A percentile compares a stretch with the other conserved stretches of the same genome.
These are phyloP conservation scores for Kwoniella sp. DNA, from an alignment of 768 basidiomycete genomes.

Conservation along the genomic window DNA sequence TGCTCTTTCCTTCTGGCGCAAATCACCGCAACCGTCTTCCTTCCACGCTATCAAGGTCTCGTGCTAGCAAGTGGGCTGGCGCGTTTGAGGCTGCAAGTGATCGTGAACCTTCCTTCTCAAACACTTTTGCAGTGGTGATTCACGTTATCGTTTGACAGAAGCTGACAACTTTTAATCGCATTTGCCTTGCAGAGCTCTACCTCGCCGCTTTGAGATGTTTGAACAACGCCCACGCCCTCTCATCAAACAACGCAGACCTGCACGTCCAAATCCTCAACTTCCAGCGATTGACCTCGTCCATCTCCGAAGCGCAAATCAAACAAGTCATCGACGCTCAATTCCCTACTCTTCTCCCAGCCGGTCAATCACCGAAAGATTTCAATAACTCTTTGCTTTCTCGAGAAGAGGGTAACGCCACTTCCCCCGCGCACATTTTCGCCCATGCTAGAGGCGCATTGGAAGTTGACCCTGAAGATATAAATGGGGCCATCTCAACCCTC, in stretches of 20 bases:
- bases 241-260: slow-evolving; percentile 66
- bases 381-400: slow-evolving; percentile 76
- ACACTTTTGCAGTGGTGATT: no score
- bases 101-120: no score
- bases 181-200: slow-evolving; percentile 65
- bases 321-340: slow-evolving; percentile 62
- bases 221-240: slow-evolving; percentile 62
- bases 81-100: no score
- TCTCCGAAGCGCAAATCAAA: slow-evolving; percentile 61
- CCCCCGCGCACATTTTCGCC: slow-evolving; percentile 64
- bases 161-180: not conserved
- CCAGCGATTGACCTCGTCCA: slow-evolving; percentile 61
- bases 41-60: not conserved
- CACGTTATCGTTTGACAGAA: not conserved
- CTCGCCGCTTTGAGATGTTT: slow-evolving; percentile 76
- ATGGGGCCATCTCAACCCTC: slow-evolving; percentile 14
- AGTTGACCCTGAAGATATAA: slow-evolving; percentile 11
- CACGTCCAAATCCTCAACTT: slow-evolving; percentile 73
- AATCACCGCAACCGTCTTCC: not conserved
- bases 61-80: no score
- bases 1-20: not conserved
- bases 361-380: slow-evolving; percentile 65
- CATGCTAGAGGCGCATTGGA: slow-evolving; percentile 62
- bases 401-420: slow-evolving; percentile 58
- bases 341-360: slow-evolving; percentile 63